Base-by-base conservation (phyloP, 371 early-diverging fungal genomes). In the Mortierella sp. region DNA sequence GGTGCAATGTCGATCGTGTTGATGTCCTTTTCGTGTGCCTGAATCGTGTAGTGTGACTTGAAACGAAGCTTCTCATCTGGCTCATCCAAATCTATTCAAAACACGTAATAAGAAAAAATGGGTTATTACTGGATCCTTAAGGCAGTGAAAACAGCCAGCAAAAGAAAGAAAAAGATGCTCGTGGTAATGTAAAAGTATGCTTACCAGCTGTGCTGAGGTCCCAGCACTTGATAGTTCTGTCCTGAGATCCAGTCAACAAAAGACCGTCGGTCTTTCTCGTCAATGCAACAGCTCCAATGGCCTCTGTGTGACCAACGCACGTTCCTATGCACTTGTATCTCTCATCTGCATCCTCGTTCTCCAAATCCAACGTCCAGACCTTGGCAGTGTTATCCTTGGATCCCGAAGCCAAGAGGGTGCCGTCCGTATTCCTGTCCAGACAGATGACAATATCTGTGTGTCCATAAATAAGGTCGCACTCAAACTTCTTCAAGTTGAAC, bases 21-120 rank as follows among this genome's bases (percentile, higher is more conserved):
- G 86, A 99, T 98, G 86, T 99, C 99, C 90, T 98, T 98, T 47
- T 98, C 99, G 89, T 99, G 99, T 0, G 98, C 98, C 84, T 95
- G 95, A 88, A 97, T 92, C 31, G 98, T 99, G 84, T 94, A 98
- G 48, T 92, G 87, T 1, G 98, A 91, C 75, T 92, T 93, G 65
- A 92, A 91, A 9, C 89, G 90, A 24, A 87, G 81, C 4, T 89
- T 83, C 68, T 91, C 91, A 68, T 89, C 82, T 3, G 89, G 88
- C 34, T 81, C 80, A 42, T 89, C 89, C 26, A 89, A 76, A 75
- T 92, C 91, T 87, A 68, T 28, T 47, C 9, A 24, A n/a, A 63
- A 7, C 42, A 78, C 44, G 48, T 11, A 34, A 68, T 7, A 44
- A 19, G 21, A 7, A 68, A 14, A 10, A 21, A n/a, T 19, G 34